Percentiles rank a stretch among this genome's conserved stretches.
These are phyloP conservation scores for Entrophospora sp. DNA, from an alignment of 192 early-diverging fungal genomes.

Conservation along the genomic window DNA sequence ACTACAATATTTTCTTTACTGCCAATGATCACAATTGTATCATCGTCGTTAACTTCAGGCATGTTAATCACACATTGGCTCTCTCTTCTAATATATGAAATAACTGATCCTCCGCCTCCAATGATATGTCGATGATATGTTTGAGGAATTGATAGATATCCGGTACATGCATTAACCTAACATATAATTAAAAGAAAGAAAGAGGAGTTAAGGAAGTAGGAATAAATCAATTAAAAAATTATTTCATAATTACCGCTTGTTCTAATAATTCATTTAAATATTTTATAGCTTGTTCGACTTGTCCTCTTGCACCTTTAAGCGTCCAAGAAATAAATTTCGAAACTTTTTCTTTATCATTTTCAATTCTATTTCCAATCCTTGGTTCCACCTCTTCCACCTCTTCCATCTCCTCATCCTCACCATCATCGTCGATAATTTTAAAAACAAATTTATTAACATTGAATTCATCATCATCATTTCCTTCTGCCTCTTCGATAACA, in stretches of 20 bases:
- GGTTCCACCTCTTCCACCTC: conserved; percentile 20
- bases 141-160: conserved; percentile 38
- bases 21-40: too few species aligned
- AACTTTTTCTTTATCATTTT: conserved; percentile 17
- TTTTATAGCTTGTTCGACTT: conserved; percentile 36
- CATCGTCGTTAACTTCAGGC: conserved; percentile 30
- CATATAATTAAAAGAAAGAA: too few species aligned
- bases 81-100: conserved; percentile 57
- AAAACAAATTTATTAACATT: too few species aligned
- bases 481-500: too few species aligned
- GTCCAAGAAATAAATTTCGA: conserved; percentile 40
- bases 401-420: too few species aligned
- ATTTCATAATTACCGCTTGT: conserved; percentile 23
- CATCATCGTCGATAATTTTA: too few species aligned
- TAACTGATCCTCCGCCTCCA: conserved; percentile 64
- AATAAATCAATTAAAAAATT: too few species aligned
- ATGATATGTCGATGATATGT: conserved; percentile 60
- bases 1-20: too few species aligned
- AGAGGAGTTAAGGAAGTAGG: too few species aligned
- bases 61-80: conserved; percentile 60
- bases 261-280: conserved; percentile 20
- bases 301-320: conserved; percentile 41
- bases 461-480: too few species aligned
- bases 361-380: conserved; percentile 28
- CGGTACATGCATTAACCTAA: conserved; percentile 27